phyloP scores from a whole-genome alignment of 345 rosid genomes.

The Rhodamnia argentea region DNA sequence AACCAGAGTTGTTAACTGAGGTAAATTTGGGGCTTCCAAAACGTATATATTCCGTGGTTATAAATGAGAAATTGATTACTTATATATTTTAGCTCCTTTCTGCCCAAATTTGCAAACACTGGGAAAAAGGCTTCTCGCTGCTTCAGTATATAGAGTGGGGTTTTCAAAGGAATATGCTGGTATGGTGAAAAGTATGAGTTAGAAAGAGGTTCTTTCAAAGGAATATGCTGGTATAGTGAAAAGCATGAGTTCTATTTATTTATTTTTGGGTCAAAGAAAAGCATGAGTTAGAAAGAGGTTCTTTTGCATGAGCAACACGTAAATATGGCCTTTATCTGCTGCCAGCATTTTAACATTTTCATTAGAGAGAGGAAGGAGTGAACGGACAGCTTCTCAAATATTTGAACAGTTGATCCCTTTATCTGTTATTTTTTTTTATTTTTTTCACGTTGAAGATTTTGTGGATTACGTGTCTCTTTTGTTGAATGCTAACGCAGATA shows the following conservation, averaged over 20 bases:
- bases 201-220: not conserved
- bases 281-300: not conserved
- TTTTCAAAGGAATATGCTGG: not conserved
- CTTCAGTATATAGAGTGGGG: not conserved
- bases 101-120: not conserved
- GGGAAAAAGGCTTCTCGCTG: not conserved
- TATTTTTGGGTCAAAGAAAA: too few species aligned
- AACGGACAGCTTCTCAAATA: not conserved
- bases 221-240: too few species aligned
- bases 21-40: slow-evolving; percentile 17
- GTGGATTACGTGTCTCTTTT: not conserved
- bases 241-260: too few species aligned
- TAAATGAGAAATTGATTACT: not conserved
- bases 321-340: not conserved
- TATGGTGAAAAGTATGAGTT: not conserved
- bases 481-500: slow-evolving; percentile 32
- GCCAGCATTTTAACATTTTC: not conserved
- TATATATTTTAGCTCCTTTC: not conserved
- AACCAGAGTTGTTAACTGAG: slow-evolving; percentile 69
- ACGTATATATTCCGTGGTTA: not conserved
- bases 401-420: not conserved
- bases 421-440: not conserved
- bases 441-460: not conserved
- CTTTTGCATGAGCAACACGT: not conserved
- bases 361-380: not conserved